Evolutionary conservation across 1,284 basidiomycete genomes (phyloP).

Genomic region (Tremellales sp.): DNA sequence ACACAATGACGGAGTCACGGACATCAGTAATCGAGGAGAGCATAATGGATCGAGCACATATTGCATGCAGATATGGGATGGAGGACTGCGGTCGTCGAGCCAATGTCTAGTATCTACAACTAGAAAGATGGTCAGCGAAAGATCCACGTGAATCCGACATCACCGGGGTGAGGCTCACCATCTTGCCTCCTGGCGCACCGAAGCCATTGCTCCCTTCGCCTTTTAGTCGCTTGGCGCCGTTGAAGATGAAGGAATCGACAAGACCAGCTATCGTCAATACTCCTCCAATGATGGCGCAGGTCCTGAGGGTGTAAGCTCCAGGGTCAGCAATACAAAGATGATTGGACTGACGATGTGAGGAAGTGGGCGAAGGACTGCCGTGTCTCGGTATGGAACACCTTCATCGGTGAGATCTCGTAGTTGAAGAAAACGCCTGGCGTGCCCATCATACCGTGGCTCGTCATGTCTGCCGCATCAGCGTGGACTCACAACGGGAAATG

Average conservation of each 20-base stretch:
- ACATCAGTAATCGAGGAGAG: no score
- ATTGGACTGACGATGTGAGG: slow-evolving; percentile 74
- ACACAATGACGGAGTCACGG: no score
- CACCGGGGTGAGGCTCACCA: slow-evolving; percentile 39
- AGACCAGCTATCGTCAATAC: slow-evolving; percentile 91
- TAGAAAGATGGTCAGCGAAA: no score
- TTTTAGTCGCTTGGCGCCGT: slow-evolving; percentile 42
- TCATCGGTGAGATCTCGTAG: slow-evolving; percentile 96
- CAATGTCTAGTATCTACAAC: no score
- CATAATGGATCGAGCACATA: no score
- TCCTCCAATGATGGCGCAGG: slow-evolving; percentile 95
- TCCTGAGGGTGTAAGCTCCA: slow-evolving; percentile 54
- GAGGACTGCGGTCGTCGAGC: no score
- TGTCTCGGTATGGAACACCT: slow-evolving; percentile 83
- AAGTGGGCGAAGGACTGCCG: slow-evolving; percentile 96
- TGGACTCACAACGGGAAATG: neutral
- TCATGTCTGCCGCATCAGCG: slow-evolving; percentile 41
- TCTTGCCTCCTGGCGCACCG: slow-evolving; percentile 42
- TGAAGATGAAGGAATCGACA: slow-evolving; percentile 82
- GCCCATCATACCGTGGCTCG: slow-evolving; percentile 76
- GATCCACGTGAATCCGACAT: no score
- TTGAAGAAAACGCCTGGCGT: slow-evolving; percentile 88
- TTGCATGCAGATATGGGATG: no score
- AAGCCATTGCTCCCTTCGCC: slow-evolving; percentile 37
- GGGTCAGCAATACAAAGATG: neutral